Conservation (phyloP, 306 rosid genomes). For the barrel medic (Medicago truncatula) region MtrunA17r5.0-ANR NC_053049.1:47912001-47912500, state of each 20-base stretch:
- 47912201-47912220: background rate
- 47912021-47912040: background rate
- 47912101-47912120: background rate
- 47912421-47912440: constrained; percentile 13
- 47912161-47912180: background rate
- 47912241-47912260: constrained; percentile 33
- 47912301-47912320: constrained; percentile 27
- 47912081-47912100: background rate
- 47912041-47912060: background rate
- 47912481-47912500: constrained; percentile 23
- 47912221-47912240: constrained; percentile 30
- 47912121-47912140: background rate
- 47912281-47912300: constrained; percentile 39
- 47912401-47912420: constrained; percentile 39
- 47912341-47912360: constrained; percentile 36
- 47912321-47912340: constrained; percentile 8
- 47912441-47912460: constrained; percentile 36
- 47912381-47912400: constrained; percentile 21
- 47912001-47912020: background rate
- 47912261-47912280: constrained; percentile 39
- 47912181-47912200: constrained; percentile 11
- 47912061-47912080: background rate
- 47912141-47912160: background rate
- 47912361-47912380: constrained; percentile 31
- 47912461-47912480: constrained; percentile 17